Conservation (phyloP, 176 grass and related monocot species). For the Miscanthus lutarioriparius region DNA sequence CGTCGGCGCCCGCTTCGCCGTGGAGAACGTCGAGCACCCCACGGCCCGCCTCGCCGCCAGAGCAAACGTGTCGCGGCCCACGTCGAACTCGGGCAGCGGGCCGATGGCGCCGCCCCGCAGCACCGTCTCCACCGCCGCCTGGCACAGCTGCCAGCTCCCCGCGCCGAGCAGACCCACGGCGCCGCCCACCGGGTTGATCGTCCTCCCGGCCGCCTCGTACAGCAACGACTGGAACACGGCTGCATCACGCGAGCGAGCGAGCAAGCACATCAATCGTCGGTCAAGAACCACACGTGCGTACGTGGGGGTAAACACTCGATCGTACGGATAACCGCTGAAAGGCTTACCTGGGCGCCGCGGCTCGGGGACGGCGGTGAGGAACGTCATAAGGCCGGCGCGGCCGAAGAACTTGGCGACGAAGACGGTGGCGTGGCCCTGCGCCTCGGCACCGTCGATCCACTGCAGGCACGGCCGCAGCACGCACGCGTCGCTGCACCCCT, state of each 20-base stretch:
- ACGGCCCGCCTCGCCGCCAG: conserved; percentile 22
- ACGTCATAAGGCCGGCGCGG: conserved; percentile 90
- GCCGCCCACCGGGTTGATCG: conserved; percentile 93
- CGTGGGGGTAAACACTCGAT: neutral
- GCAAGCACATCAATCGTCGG: neutral
- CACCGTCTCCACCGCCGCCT: conserved; percentile 79
- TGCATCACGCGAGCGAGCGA: conserved; percentile 1
- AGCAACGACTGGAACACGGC: conserved; percentile 91
- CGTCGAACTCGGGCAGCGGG: conserved; percentile 52
- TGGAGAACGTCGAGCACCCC: conserved; percentile 58
- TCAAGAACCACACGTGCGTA: neutral
- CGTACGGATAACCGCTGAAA: neutral
- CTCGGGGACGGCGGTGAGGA: conserved; percentile 83
- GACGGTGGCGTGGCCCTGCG: conserved; percentile 94
- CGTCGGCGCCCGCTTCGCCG: conserved; percentile 36
- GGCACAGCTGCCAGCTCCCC: conserved; percentile 90
- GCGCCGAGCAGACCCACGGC: conserved; percentile 76
- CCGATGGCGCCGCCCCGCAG: conserved; percentile 67
- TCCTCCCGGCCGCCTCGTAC: conserved; percentile 91
- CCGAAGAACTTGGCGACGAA: conserved; percentile 99
- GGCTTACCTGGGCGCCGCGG: conserved; percentile 63
- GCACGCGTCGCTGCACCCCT: conserved; percentile 90
- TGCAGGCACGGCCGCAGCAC: conserved; percentile 87
- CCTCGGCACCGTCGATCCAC: conserved; percentile 76
- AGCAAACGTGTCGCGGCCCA: neutral